Percentiles rank a stretch among this genome's conserved stretches.
These are phyloP conservation scores for Calycina marina DNA, from an alignment of 2,329 filamentous ascomycete species.

Conservation along the genomic window DNA sequence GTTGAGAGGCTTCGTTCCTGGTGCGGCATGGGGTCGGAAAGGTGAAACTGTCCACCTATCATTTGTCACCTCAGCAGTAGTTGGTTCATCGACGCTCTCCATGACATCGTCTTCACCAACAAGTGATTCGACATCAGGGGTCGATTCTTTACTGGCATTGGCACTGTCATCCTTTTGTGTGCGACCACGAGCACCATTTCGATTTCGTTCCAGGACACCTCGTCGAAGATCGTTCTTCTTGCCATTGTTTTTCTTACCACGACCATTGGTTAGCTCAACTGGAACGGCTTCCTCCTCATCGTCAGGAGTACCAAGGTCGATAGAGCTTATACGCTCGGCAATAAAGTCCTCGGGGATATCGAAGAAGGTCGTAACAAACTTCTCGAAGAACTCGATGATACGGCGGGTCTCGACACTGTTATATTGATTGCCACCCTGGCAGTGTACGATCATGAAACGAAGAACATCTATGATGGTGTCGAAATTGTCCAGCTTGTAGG, in stretches of 20 bases:
- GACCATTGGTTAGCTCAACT: constrained; percentile 54
- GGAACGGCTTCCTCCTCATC: constrained; percentile 54
- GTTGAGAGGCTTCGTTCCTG: constrained; percentile 35
- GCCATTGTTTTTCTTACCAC: constrained; percentile 56
- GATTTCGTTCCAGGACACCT: constrained; percentile 67
- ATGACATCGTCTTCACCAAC: constrained; percentile 58
- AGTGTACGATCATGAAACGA: constrained; percentile 48
- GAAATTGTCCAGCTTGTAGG: constrained; percentile 58
- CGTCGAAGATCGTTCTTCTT: constrained; percentile 63
- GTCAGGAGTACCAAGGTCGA: constrained; percentile 56
- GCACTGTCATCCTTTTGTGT: constrained; percentile 71
- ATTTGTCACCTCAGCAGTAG: constrained; percentile 46
- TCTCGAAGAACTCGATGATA: constrained; percentile 61
- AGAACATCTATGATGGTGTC: constrained; percentile 50
- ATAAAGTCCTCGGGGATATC: constrained; percentile 58
- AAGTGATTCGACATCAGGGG: constrained; percentile 66
- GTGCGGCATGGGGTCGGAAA: constrained; percentile 34
- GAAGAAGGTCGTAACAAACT: constrained; percentile 64
- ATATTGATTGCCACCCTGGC: constrained; percentile 54
- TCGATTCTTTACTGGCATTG: constrained; percentile 73
- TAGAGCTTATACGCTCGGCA: constrained; percentile 49
- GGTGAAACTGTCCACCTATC: constrained; percentile 51
- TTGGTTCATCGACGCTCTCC: constrained; percentile 42
- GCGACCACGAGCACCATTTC: constrained; percentile 55
- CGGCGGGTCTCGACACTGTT: constrained; percentile 60